Evolutionary conservation across 345 rosid species (phyloP), one percentile per base, ranked within the genome.

Genomic region (Laguncularia racemosa): DNA sequence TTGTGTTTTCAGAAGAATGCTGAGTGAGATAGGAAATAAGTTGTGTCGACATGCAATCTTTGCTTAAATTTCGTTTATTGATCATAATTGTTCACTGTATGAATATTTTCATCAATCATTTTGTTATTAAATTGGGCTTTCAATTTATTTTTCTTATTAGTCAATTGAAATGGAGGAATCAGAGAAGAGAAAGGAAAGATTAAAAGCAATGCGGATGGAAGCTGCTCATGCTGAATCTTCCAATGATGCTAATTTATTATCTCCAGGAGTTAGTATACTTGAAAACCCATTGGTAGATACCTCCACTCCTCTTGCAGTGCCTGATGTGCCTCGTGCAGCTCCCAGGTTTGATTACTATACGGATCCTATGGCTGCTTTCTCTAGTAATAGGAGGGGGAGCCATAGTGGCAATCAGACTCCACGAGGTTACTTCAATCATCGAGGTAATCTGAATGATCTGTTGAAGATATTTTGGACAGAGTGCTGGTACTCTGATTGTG

Each of bases 261-360:
- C 81, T 53, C 33, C 61, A 16, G 56, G 45, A 47, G 60, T 72
- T 13, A 38, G 60, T 75, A 63, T 62, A 55, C 96, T 89, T 38
- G 70, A 77, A 7, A 86, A 92, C 65, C 96, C 98, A 9, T 73
- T 89, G 69, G 69, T 71, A 11, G 92, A 79, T 33, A 20, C 80
- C 45, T 54, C 81, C 4, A 60, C 67, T 3, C 54, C 66, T 46
- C 60, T 16, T 7, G 52, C 59, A 18, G 58, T 11, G 56, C 74
- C 63, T 52, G 80, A 65, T 58, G 75, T 51, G n/a, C 50, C 72
- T 0, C 48, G n/a, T 59, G 73, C 65, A 23, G 47, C 71, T 46
- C 75, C 76, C 6, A 78, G 88, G 69, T 91, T 86, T 58, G 95
- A 83, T 73, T 88, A 69, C 63, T 88, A 88, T 63, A 88, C 92